These are phyloP conservation scores for Ceratobasidium sp. DNA, from an alignment of 1,284 basidiomycete species.

Conservation along the genomic window DNA sequence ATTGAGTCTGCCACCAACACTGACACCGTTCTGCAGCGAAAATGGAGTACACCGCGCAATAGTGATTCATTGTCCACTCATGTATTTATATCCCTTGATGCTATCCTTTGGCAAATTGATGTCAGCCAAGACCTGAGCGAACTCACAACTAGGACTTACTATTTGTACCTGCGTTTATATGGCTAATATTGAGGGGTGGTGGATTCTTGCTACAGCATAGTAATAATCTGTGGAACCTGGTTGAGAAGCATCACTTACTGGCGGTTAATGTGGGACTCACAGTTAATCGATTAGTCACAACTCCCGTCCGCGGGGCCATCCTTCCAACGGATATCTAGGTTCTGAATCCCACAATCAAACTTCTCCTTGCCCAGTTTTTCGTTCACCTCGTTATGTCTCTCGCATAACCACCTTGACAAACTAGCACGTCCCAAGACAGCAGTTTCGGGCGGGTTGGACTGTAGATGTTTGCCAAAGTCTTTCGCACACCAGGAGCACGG, in stretches of 20 bases:
- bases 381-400: slow-evolving; percentile 93
- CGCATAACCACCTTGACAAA: slow-evolving; percentile 88
- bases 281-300: slow-evolving; percentile 76
- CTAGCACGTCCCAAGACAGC: slow-evolving; percentile 70
- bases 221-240: not conserved
- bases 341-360: slow-evolving; percentile 79
- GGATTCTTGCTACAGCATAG: not conserved
- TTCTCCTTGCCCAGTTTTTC: slow-evolving; percentile 81
- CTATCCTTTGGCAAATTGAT: slow-evolving; percentile 4
- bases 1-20: slow-evolving; percentile 21
- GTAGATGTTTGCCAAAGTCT: slow-evolving; percentile 80
- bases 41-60: slow-evolving; percentile 68
- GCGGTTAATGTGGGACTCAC: not conserved
- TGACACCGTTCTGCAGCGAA: slow-evolving; percentile 61
- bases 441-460: slow-evolving; percentile 72
- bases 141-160: not conserved
- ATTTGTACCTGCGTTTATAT: not conserved
- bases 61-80: slow-evolving; percentile 2
- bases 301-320: slow-evolving; percentile 88
- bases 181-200: not conserved
- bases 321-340: slow-evolving; percentile 88
- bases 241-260: not conserved
- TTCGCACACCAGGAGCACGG: slow-evolving; percentile 87
- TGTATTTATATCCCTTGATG: slow-evolving; percentile 27
- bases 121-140: not conserved